Base-by-base conservation (phyloP, 768 basidiomycete species). In the Pisolithus microcarpus region DNA sequence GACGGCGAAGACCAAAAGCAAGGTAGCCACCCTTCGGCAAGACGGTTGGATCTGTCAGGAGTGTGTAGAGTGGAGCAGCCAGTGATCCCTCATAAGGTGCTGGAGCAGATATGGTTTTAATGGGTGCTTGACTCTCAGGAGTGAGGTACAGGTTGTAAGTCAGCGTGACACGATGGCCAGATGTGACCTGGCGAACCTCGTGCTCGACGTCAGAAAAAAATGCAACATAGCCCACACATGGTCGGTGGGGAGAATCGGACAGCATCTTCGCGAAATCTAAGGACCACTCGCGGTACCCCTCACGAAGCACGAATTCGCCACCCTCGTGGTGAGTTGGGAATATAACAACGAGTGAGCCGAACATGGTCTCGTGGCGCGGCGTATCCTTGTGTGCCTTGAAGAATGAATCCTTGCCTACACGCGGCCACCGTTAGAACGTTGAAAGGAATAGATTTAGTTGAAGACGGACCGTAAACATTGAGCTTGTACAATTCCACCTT, bases 331-430 rank as follows among this genome's bases (percentile, higher is more conserved):
- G 24, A 1, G 73, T 73, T 15, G 78, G 78, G 46, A 78, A 70
- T n/a, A 76, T 67, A 31, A 80, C 55, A 1, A 80, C 72, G 8
- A 83, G 68, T 1, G 79, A 79, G 0, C 75, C 78, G 36, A 81
- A 74, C 72, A 80, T 78, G 26, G 58, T 56, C 8, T 66, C 62
- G 8, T 63, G 57, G 7, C 72, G 70, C 5, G 75, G 76, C 0
- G 77, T 77, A 52, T 79, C 79, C 38, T 72, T 66, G 54, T 78
- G 78, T 1, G 72, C 37, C 55, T 76, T 77, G 69, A 79, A 80
- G 57, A 76, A 78, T 0, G 70, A 70, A 9, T 65, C 76, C 40
- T 68, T 57, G 1, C 66, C 75, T 75, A 10, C 30, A 10, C 10
- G 30, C 30, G 47, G 10, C 39, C n/a, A 37, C 36, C 30, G 18